Base-by-base conservation (phyloP, 2,329 filamentous ascomycete genomes). In the Nakataea oryzae region DNA sequence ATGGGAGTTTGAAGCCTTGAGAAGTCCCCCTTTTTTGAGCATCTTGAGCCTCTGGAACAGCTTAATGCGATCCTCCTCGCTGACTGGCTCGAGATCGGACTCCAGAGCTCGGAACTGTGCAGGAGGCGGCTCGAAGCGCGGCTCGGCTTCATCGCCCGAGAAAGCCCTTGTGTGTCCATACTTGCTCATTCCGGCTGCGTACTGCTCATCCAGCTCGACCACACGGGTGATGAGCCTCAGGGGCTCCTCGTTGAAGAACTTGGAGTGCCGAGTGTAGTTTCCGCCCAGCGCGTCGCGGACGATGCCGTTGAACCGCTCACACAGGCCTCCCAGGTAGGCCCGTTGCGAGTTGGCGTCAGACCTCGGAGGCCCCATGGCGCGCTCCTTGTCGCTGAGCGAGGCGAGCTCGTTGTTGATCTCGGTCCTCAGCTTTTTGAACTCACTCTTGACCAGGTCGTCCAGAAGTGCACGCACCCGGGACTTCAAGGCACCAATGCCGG, bases 141-240 rank as follows among this genome's bases (percentile, higher is more conserved):
- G n/a, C 30, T 32, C 5, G 30, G 30, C 5, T 11, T 57, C 29
- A 11, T 32, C 21, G 30, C 30, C 21, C 24, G 56, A 63, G 4
- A 60, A 88, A 70, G 0, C 80, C 69, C 0, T 65, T 68, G 62
- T 68, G 47, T 76, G 74, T 8, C 72, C 74, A 3, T 63, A 62
- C 1, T 59, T 50, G 1, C 67, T 65, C 8, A 79, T 69, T 0
- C 65, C 30, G 0, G 65, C 29, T 3, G 70, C 66, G 32, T 79
- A 80, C 0, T 13, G 62, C 12, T 78, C 73, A 12, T 76, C 77
- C 14, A 76, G 66, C 26, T 72, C 67, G 0, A 74, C 66, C 13
- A 80, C 71, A 0, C 65, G 65, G 0, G 76, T 79, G 34, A 78
- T 73, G 1, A 79, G 71, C 47, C 70, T 72, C 3, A 78, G 56